A percentile compares a stretch with the other conserved stretches of the same genome.
These are phyloP conservation scores for Sindora glabra DNA, from an alignment of 306 rosid genomes.

Conservation along the genomic window DNA sequence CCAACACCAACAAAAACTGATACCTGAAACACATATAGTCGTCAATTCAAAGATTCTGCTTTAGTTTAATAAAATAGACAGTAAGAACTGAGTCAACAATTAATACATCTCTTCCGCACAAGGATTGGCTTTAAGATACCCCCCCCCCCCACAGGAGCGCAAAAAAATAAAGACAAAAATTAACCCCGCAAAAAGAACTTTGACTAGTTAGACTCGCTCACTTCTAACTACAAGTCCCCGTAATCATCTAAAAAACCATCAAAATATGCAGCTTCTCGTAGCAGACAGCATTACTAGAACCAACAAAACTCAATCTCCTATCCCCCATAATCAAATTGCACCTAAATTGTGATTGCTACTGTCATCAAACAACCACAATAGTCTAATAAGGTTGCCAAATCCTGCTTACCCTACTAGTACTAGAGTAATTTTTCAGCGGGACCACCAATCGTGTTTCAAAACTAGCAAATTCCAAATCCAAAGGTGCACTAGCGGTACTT, in stretches of 20 bases:
- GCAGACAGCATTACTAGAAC: background rate
- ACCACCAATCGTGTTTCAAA: no score
- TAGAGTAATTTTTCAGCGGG: no score
- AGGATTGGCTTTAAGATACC: background rate
- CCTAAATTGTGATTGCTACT: background rate
- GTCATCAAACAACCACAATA: background rate
- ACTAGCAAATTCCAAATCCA: no score
- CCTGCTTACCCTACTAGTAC: background rate
- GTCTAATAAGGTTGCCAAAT: background rate
- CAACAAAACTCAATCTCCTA: background rate
- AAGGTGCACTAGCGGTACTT: no score
- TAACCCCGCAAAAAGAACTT: no score
- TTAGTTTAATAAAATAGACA: background rate
- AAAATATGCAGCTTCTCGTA: background rate
- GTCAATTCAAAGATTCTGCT: background rate
- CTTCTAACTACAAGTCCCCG: no score
- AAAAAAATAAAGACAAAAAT: no score
- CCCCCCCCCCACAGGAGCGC: no score
- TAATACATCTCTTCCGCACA: no score
- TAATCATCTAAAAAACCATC: no score
- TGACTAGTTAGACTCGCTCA: no score
- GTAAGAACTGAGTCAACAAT: background rate
- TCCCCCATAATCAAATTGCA: no score
- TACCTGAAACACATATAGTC: slow-evolving; percentile 38
- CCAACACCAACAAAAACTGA: slow-evolving; percentile 53